Base-by-base conservation (phyloP, 352 stramenopile species). In the Phytophthora idaei region DNA sequence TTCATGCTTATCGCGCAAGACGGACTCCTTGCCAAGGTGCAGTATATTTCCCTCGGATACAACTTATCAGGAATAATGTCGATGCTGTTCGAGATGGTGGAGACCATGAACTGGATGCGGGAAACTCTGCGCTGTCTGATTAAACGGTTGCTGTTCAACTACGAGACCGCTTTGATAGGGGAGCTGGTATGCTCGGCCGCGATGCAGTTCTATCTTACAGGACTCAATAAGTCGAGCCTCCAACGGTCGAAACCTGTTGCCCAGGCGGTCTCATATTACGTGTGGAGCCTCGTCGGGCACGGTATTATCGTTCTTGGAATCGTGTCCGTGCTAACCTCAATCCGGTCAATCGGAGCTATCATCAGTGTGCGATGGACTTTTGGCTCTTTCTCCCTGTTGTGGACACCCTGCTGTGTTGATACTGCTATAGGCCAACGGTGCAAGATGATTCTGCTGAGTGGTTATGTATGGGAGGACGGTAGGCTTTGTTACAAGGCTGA, bases 1-100 rank as follows among this genome's bases (percentile, higher is more conserved):
- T 73, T 73, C 65, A 73, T 73, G 65, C 47, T 73, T 6, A 73
- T 73, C 11, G 65, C 65, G 21, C 59, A 77, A 46, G 65, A 77
- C 47, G 64, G 65, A 2, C 12, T 77, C 1, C 62, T 77, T 9
- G 69, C 69, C 1, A 77, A 77, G 27, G 55, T 77, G 11, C 69
- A 77, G 47, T 77, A 77, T 17, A 69, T 77, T 15, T 77, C 69
- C 0, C 41, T 77, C 7, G 69, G 69, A 14, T 77, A 77, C 51
- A 77, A 77, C 31, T 42, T 76, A 42, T 58, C 69, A 3, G 58
- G 69, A 3, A 45, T 76, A 17, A 27, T 73, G 8, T 73, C 69
- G 28, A 65, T 73, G 42, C 21, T 76, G 29, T 73, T 76, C n/a
- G 69, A 76, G 14, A 60, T 73, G 51, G 53, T 73, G 1, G 53